A percentile compares a stretch with the other conserved stretches of the same genome.
phyloP scores from a whole-genome alignment of 2,329 filamentous ascomycete genomes.

The Fusarium torulosum region DNA sequence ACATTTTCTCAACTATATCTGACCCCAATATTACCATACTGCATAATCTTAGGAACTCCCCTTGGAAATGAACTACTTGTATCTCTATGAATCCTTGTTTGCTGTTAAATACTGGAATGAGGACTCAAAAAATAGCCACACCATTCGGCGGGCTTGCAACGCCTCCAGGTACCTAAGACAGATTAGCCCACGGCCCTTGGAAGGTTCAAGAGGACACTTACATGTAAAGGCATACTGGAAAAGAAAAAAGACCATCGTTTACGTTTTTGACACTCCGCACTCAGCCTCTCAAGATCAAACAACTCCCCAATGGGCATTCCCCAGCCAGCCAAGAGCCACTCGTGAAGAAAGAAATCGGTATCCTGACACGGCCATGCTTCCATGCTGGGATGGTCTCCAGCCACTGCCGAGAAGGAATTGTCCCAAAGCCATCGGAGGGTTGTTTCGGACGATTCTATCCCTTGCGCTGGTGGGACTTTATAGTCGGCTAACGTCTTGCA shows the following conservation, averaged over 20 bases:
- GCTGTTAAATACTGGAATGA: too few species aligned
- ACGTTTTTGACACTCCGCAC: slow-evolving; percentile 50
- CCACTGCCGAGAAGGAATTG: slow-evolving; percentile 65
- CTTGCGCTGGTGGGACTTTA: slow-evolving; percentile 51
- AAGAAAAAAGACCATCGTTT: slow-evolving; percentile 58
- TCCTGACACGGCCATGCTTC: slow-evolving; percentile 62
- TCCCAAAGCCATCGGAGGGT: slow-evolving; percentile 70
- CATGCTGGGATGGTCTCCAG: slow-evolving; percentile 65
- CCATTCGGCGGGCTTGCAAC: slow-evolving; percentile 33
- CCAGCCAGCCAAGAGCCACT: slow-evolving; percentile 63
- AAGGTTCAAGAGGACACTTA: background rate
- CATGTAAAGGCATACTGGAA: slow-evolving; percentile 35
- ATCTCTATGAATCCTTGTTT: too few species aligned
- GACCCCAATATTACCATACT: too few species aligned
- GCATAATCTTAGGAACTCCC: too few species aligned
- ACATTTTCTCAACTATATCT: too few species aligned
- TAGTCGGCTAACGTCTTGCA: slow-evolving; percentile 53
- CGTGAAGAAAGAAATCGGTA: slow-evolving; percentile 54
- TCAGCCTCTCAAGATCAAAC: slow-evolving; percentile 59
- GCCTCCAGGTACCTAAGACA: slow-evolving; percentile 22
- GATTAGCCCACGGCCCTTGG: accelerated
- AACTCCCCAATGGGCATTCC: slow-evolving; percentile 64
- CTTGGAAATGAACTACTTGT: too few species aligned
- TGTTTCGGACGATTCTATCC: slow-evolving; percentile 61
- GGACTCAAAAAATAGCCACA: slow-evolving; percentile 21